Evolutionary conservation across 352 stramenopile species (phyloP).

Genomic region (Globisporangium uncinulatum): DNA sequence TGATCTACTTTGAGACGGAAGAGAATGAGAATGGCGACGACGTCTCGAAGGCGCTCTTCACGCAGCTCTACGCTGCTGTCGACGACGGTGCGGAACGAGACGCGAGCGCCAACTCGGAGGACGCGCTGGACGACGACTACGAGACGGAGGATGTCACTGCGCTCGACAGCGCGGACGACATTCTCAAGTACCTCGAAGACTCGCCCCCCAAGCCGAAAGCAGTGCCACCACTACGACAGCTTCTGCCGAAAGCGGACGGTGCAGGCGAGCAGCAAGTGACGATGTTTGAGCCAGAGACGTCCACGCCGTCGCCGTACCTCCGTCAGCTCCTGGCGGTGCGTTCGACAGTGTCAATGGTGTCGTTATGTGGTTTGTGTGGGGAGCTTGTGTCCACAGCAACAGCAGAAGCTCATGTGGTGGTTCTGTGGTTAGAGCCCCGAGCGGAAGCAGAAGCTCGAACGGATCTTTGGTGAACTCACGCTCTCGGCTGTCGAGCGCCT

Average conservation of each 20-base stretch:
- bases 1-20: slow-evolving; percentile 69
- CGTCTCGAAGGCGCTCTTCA: slow-evolving; percentile 62
- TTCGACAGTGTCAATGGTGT: neutral
- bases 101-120: neutral
- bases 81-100: slow-evolving; percentile 18
- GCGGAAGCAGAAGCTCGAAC: slow-evolving; percentile 43
- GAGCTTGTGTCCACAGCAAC: neutral
- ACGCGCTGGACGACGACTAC: slow-evolving; percentile 1
- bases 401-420: neutral
- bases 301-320: slow-evolving; percentile 1
- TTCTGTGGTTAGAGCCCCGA: slow-evolving; percentile 4
- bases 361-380: neutral
- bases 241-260: neutral
- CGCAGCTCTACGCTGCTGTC: slow-evolving; percentile 35
- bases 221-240: neutral
- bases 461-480: slow-evolving; percentile 69
- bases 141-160: slow-evolving; percentile 11
- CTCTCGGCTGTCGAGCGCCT: slow-evolving; percentile 41
- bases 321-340: slow-evolving; percentile 8
- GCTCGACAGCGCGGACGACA: slow-evolving; percentile 9
- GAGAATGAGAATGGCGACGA: slow-evolving; percentile 36
- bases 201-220: neutral
- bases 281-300: neutral
- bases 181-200: slow-evolving; percentile 12
- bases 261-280: neutral